phyloP scores from a whole-genome alignment of 345 rosid species.

The Salix suchowensis region DNA sequence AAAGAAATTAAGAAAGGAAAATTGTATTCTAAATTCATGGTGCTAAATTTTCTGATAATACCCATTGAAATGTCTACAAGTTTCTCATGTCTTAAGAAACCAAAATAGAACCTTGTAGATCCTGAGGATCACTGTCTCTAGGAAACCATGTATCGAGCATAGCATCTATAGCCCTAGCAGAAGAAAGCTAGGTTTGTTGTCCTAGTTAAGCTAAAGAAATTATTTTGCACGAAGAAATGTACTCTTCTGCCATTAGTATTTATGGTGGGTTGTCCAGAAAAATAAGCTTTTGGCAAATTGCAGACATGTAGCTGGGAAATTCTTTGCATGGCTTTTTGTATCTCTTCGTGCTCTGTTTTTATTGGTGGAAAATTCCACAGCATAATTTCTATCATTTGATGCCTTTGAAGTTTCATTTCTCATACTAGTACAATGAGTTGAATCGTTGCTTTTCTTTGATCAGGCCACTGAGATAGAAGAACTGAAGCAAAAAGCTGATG shows the following conservation, averaged over 20 bases:
- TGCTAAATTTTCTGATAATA: neutral
- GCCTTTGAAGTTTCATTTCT: neutral
- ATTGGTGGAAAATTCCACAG: neutral
- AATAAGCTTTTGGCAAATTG: neutral
- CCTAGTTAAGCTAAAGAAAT: neutral
- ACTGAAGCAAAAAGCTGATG: conserved; percentile 55
- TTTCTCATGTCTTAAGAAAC: neutral
- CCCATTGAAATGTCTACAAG: neutral
- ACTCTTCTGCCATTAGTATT: neutral
- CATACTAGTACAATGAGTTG: neutral
- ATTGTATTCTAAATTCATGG: neutral
- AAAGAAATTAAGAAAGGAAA: neutral
- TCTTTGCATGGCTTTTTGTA: neutral
- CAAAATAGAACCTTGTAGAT: neutral
- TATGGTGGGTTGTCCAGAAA: neutral
- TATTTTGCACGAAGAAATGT: neutral
- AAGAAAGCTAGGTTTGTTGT: neutral
- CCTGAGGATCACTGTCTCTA: neutral
- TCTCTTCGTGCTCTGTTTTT: neutral
- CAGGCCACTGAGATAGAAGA: conserved; percentile 73
- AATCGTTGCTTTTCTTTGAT: conserved; percentile 13
- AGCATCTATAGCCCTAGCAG: neutral
- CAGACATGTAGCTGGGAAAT: neutral
- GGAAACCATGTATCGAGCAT: neutral
- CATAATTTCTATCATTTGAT: neutral